These are phyloP conservation scores for Glycine latifolia DNA, from an alignment of 306 rosid genomes.

Conservation along the genomic window DNA sequence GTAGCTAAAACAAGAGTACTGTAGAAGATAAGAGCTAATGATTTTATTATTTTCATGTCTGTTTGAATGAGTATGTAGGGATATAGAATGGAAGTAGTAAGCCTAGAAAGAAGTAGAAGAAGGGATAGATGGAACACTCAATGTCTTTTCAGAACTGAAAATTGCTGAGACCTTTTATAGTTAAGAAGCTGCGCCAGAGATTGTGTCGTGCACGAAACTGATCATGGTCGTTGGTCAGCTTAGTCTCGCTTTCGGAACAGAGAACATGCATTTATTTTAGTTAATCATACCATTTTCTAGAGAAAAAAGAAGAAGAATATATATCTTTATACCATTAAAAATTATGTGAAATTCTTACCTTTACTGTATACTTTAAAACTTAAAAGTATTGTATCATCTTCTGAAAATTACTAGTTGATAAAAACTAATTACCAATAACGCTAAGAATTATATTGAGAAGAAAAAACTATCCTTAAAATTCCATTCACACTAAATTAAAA, in stretches of 20 bases:
- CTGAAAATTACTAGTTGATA: no score
- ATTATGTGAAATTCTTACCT: no score
- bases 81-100: no score
- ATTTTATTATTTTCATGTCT: constrained; percentile 40
- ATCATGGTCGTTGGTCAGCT: background rate
- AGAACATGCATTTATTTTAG: background rate
- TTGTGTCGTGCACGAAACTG: constrained; percentile 41
- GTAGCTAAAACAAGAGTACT: background rate
- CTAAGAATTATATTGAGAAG: no score
- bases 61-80: background rate
- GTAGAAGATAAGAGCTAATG: constrained; percentile 27
- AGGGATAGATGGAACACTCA: background rate
- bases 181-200: background rate
- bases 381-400: no score
- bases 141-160: background rate
- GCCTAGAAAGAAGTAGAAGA: no score
- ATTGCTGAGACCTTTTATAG: background rate
- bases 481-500: no score
- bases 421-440: no score
- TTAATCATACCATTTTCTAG: background rate
- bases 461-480: no score
- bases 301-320: no score
- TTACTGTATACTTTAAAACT: no score
- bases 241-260: background rate
- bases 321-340: no score